Percentiles rank a stretch among this genome's conserved stretches.
Conservation (phyloP, 1,284 basidiomycete species). For the Hemileia vastatrix region DNA sequence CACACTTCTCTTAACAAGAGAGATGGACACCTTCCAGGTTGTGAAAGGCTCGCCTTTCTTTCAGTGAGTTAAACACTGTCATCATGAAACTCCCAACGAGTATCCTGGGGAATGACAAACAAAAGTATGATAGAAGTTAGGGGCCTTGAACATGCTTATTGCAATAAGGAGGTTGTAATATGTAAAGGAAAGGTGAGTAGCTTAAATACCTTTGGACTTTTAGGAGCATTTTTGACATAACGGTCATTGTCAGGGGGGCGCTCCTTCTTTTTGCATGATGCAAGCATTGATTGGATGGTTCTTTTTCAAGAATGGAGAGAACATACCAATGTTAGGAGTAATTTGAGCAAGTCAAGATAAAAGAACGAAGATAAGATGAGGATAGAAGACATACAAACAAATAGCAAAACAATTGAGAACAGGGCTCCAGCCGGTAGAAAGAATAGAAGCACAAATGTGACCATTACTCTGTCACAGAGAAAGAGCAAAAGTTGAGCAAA, state of each 20-base stretch:
- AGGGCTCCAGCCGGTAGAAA: conserved; percentile 75
- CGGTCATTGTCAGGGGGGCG: conserved; percentile 66
- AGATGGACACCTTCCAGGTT: too few species aligned
- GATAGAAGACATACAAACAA: conserved; percentile 18
- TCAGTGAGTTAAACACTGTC: conserved; percentile 13
- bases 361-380: too few species aligned
- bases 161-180: too few species aligned
- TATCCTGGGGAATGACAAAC: not conserved
- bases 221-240: conserved; percentile 65
- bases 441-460: conserved; percentile 66
- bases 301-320: too few species aligned
- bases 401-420: conserved; percentile 52
- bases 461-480: conserved; percentile 4
- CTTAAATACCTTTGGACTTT: conserved; percentile 58
- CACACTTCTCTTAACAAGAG: too few species aligned
- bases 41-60: too few species aligned
- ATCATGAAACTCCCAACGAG: conserved; percentile 20
- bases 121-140: not conserved
- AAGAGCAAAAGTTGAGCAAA: not conserved
- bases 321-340: too few species aligned
- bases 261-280: conserved; percentile 73
- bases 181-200: not conserved
- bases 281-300: conserved; percentile 74
- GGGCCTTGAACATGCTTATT: too few species aligned
- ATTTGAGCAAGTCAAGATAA: too few species aligned